phyloP scores from a whole-genome alignment of 768 basidiomycete species.

The Gymnopilus junonius region DNA sequence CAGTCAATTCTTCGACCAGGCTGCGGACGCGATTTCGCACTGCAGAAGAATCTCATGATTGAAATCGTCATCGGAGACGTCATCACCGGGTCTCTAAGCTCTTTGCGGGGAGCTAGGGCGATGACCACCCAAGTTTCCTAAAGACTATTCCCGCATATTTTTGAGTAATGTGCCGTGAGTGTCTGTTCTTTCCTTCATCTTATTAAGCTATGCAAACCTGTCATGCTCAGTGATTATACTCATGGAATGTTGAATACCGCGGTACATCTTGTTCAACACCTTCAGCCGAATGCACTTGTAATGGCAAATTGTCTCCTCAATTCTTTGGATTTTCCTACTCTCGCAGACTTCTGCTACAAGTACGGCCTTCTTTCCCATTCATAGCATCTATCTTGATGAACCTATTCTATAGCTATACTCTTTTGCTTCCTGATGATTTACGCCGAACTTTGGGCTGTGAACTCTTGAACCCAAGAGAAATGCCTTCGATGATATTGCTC shows the following conservation, averaged over 20 bases:
- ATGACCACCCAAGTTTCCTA: constrained; percentile 15
- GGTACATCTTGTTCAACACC: constrained; percentile 18
- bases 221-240: constrained; percentile 20
- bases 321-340: constrained; percentile 3
- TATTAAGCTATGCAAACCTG: background rate
- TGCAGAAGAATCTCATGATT: constrained; percentile 7
- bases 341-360: constrained; percentile 17
- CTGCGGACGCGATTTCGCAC: constrained; percentile 11
- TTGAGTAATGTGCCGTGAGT: constrained; percentile 26
- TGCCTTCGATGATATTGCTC: constrained; percentile 18
- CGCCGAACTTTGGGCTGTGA: constrained; percentile 13
- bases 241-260: constrained; percentile 19
- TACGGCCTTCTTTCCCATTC: background rate
- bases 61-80: constrained; percentile 18
- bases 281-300: constrained; percentile 14
- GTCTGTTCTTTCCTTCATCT: background rate
- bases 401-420: constrained; percentile 10
- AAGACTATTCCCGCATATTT: constrained; percentile 20
- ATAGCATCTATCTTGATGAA: background rate
- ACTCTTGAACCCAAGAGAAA: constrained; percentile 9
- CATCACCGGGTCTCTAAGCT: constrained; percentile 17
- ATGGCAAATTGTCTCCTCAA: constrained; percentile 23
- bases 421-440: constrained; percentile 11
- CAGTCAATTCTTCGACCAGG: constrained; percentile 18
- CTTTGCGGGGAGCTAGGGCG: constrained; percentile 18